Evolutionary conservation across 176 grass and related monocot species (phyloP).

Genomic region (Eragrostis curvula): DNA sequence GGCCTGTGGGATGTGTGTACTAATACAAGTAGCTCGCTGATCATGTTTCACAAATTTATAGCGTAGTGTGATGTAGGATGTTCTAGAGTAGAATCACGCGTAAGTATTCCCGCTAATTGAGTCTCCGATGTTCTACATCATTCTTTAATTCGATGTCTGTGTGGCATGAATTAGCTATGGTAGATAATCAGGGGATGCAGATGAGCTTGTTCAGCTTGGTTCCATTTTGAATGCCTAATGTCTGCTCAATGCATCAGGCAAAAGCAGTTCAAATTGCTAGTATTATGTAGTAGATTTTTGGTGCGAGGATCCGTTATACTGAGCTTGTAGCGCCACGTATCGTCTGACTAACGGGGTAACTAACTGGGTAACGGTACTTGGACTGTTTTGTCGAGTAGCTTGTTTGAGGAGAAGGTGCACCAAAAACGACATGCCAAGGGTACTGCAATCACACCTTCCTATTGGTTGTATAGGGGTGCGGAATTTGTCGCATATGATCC

Average conservation of each 20-base stretch:
- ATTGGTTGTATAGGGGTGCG: not conserved
- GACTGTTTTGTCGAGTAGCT: slow-evolving; percentile 6
- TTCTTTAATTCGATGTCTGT: not conserved
- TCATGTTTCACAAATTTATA: not conserved
- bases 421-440: not conserved
- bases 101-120: not conserved
- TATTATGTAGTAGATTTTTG: not conserved
- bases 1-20: not conserved
- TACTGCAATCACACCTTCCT: not conserved
- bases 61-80: not conserved
- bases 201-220: not conserved
- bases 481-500: slow-evolving; percentile 16
- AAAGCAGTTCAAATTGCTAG: not conserved
- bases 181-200: not conserved
- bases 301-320: not conserved
- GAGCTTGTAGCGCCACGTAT: not conserved
- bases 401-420: not conserved
- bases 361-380: not conserved
- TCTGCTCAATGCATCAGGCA: slow-evolving; percentile 15
- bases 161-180: not conserved
- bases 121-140: not conserved
- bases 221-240: not conserved
- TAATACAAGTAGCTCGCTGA: not conserved
- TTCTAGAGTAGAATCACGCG: not conserved
- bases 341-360: not conserved